Base-by-base conservation (phyloP, 2,329 filamentous ascomycete species). In the Xylaria sp. region DNA sequence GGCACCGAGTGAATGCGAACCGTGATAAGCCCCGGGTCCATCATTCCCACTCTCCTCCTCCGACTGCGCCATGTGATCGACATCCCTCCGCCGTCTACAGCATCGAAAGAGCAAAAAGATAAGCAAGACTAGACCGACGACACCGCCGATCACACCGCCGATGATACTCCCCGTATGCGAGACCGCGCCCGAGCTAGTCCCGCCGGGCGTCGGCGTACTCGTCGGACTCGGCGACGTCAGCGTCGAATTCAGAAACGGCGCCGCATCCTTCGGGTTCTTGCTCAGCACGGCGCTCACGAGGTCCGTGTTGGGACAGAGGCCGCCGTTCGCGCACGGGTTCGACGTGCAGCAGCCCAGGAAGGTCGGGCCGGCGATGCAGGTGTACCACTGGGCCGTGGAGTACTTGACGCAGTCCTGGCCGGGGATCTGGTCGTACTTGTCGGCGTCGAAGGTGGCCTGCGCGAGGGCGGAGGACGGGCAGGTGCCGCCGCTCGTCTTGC, bases 261-360 rank as follows among this genome's bases (percentile, higher is more conserved):
- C 47, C 1, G 61, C 63, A 8, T 35, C 52, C 1, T 44, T 51
- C 7, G 39, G 16, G 42, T 66, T 52, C 34, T 59, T 47, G 13
- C 49, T 51, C 42, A 69, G 47, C 11, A 23, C 44, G 4, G 65
- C 66, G 3, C 53, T 55, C 1, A 54, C 54, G 5, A 67, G 50
- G 49, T 65, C 34, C 2, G 35, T 19, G 1, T 50, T 9, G 9
- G 58, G 54, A 18, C 66, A 69, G 18, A 50, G 13, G 7, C 55
- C 57, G 1, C 9, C 23, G 11, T 59, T 54, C 4, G 7, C 16
- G 56, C 67, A 69, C 4, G 67, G 60, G 47, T 67, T 64, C 10
- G 59, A 59, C 16, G 23, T 23, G 60, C 68, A 69, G 59, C 68
- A 69, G 3, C 68, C 68, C 11, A 69, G n/a, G 49, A 69, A 69